Base-by-base conservation (phyloP, 2,329 filamentous ascomycete species). In the Colletotrichum karsti region DNA sequence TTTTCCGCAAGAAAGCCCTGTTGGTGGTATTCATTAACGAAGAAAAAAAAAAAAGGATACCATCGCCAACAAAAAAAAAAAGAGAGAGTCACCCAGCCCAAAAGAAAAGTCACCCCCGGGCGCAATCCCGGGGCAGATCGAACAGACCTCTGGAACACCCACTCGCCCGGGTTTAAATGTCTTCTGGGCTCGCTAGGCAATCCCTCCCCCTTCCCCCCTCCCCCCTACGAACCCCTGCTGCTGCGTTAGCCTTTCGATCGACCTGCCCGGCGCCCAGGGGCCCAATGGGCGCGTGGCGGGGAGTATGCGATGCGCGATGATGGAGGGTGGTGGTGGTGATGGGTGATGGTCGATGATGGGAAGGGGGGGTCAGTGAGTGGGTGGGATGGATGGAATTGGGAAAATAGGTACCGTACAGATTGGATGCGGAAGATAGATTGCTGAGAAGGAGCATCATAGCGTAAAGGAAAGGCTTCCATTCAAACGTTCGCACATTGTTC, bases 61-160 rank as follows among this genome's bases (percentile, higher is more conserved):
- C 35, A n/a, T 41, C 26, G 50, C 46, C 39, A 22, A 28, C n/a
- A 35, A 35, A n/a, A n/a, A n/a, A n/a, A n/a, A n/a, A 26, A 48
- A 13, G 51, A 22, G 18, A 58, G 63, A 63, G 64, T 58, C 37
- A 37, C 53, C 35, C 48, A 55, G 18, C 30, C 10, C 26, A 28
- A 48, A 48, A 63, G 53, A 37, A 22, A 67, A 67, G 30, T n/a
- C n/a, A n/a, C 18, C 59, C 64, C 59, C 26, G 35, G 59, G 20
- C 42, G 61, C 33, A 55, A 70, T 64, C 67, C 67, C 30, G 55
- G 67, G 48, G 67, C 64, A 70, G 67, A 70, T 70, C 67, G 67
- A 63, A 70, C 67, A 67, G 57, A 58, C 50, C 35, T 55, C 54
- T 63, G 56, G 59, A 58, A 62, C 62, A 55, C 59, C 63, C 67